Percentiles rank a stretch among this genome's conserved stretches.
Evolutionary conservation across 257 asterid genomes (phyloP).

Genomic region (Apocynum venetum): DNA sequence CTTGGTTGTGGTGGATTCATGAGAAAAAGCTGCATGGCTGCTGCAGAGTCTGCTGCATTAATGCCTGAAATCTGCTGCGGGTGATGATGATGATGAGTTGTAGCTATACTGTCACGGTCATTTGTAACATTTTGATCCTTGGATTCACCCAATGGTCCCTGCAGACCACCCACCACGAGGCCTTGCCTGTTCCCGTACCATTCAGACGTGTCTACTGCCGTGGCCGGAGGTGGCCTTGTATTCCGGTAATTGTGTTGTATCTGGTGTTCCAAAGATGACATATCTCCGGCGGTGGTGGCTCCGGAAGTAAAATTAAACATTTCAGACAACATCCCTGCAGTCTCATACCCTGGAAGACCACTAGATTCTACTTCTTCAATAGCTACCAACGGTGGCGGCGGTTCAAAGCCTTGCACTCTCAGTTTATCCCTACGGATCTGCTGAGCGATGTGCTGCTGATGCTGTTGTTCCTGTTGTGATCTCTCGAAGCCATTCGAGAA

Average conservation of each 20-base stretch:
- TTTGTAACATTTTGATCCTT: constrained; percentile 26
- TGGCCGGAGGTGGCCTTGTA: constrained; percentile 14
- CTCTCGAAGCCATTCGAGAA: constrained; percentile 95
- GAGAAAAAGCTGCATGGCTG: constrained; percentile 95
- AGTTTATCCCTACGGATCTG: constrained; percentile 92
- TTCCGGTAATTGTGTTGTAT: constrained; percentile 49
- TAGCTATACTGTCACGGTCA: constrained; percentile 21
- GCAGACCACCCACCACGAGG: constrained; percentile 36
- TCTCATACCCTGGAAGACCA: constrained; percentile 66
- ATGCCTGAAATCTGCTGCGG: constrained; percentile 26
- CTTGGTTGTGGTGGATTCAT: constrained; percentile 78
- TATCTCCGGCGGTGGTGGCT: constrained; percentile 32
- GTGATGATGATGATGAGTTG: constrained; percentile 12
- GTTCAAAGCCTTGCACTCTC: constrained; percentile 64
- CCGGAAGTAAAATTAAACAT: constrained; percentile 75
- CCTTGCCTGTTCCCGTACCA: constrained; percentile 59
- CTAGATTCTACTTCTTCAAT: constrained; percentile 56
- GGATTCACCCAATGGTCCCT: constrained; percentile 32
- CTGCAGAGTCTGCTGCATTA: constrained; percentile 54
- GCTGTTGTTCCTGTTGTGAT: constrained; percentile 61
- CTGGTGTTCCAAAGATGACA: constrained; percentile 45
- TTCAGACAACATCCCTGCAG: constrained; percentile 81
- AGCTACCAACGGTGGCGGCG: constrained; percentile 41
- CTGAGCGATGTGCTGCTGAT: constrained; percentile 51
- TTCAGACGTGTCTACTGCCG: constrained; percentile 26